phyloP scores from a whole-genome alignment of 148 eudicot genomes.

The Amaranthus hypochondriacus region DNA sequence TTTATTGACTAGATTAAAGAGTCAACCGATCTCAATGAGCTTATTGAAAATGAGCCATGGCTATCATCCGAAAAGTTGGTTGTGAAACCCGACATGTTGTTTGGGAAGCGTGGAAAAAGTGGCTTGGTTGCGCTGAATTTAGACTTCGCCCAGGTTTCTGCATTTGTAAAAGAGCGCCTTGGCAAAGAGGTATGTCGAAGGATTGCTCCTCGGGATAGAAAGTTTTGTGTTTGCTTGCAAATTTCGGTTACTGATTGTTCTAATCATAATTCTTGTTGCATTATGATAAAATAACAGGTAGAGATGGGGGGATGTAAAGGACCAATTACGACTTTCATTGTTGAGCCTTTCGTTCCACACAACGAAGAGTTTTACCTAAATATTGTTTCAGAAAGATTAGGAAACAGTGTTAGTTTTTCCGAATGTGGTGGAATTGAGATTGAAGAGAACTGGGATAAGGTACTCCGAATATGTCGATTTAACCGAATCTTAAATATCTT shows the following conservation, averaged over 20 bases:
- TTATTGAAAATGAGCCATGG: constrained; percentile 76
- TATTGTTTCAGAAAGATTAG: constrained; percentile 93
- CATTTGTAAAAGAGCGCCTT: constrained; percentile 85
- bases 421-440: constrained; percentile 99
- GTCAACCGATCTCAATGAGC: constrained; percentile 72
- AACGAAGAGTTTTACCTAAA: constrained; percentile 89
- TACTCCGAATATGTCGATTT: constrained; percentile 16
- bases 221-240: not conserved
- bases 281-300: constrained; percentile 36
- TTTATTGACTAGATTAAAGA: constrained; percentile 61
- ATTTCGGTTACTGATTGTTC: constrained; percentile 1
- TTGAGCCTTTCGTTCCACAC: constrained; percentile 94
- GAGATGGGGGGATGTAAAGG: constrained; percentile 99
- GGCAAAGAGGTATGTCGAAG: constrained; percentile 66
- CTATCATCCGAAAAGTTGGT: constrained; percentile 84
- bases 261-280: not conserved
- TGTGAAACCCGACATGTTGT: constrained; percentile 97
- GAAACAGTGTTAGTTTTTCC: constrained; percentile 90
- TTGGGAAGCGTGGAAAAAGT: constrained; percentile 99
- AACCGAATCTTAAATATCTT: not conserved
- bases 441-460: constrained; percentile 99
- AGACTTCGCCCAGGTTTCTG: constrained; percentile 80
- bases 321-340: constrained; percentile 91
- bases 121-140: constrained; percentile 94
- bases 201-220: not conserved